Base-by-base conservation (phyloP, 202 grass and related monocot genomes). In the Panicum hallii region DNA sequence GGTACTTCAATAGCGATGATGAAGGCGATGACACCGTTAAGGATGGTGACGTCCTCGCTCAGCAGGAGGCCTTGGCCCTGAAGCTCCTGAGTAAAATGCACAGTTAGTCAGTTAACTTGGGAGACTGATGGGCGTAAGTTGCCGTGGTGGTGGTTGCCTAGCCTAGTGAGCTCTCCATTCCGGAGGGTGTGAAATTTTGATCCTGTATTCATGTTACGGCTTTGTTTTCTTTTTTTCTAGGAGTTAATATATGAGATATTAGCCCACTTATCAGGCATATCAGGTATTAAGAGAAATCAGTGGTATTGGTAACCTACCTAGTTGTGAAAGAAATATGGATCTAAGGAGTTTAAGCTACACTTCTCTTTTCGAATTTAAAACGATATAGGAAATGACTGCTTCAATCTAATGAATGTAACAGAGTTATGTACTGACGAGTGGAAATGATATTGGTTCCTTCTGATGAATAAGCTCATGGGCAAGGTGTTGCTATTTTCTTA, bases 1-100 rank as follows among this genome's bases (percentile, higher is more conserved):
- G 81, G 64, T 92, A 95, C 60, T 94, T 95, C 15, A 75, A 87
- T 57, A 81, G 80, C 7, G 85, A 89, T 0, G 77, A 88, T 6
- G 84, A 93, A 77, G 85, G 69, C 1, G 78, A 78, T 34, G 70
- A 53, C n/a, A 11, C 40, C 16, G 54, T 6, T 0, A 87, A 88
- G 80, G 82, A 80, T 2, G 30, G 66, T 11, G 77, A 80, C 3
- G 53, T 81, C 77, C 86, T 98, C 2, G 91, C 89, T 0, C 83
- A 87, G 75, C 96, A 98, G 83, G 93, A 98, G 86, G 93, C 91
- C 9, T 63, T 98, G 70, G 96, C 93, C 26, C 83, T 98, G 61
- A 92, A 92, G 73, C 87, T 98, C 63, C 75, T 95, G 79, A 90
- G 85, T 71, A 75, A 90, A 47, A 92, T 94, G 93, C 91, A 98